Base-by-base conservation (phyloP, 2,329 filamentous ascomycete species). In the Talaromyces sp. region DNA sequence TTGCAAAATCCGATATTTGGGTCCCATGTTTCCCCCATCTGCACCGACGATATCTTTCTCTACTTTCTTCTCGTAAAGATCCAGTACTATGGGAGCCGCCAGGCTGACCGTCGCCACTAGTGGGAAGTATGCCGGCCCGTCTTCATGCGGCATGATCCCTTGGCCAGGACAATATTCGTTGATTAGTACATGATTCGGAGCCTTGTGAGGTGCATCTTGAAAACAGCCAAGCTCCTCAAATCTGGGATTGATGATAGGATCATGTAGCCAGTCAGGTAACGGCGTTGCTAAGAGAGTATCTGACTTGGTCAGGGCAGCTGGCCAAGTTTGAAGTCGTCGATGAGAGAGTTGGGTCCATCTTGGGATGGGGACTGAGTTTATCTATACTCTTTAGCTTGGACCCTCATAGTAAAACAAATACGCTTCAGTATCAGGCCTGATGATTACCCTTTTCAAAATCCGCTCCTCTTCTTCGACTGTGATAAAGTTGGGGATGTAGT, bases 131-230 rank as follows among this genome's bases (percentile, higher is more conserved):
- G 94, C 92, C 9, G 86, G 81, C 1, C 94, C 95, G 76, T 99
- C 94, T 82, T 97, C 95, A 76, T 98, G 94, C 56, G 93, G 89
- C 91, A 97, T 96, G 69, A 98, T 98, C n/a, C 94, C 94, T 68
- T 97, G 87, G 1, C 91, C 92, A 0, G 91, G 87, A 1, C 84
- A 84, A 76, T 98, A 99, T 76, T 97, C 93, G 73, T 99, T 99
- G 70, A 98, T 88, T 43, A 98, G 83, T 54, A 96, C 92, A 78
- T 98, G 95, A 72, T 98, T 99, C 2, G 94, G 92, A 3, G 82
- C 83, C 19, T 81, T 72, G 73, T 98, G 93, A 5, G 91, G 91
- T 60, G 93, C 91, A 22, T 82, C 74, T 2, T 75, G 67, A 72
- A 89, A 90, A 13, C 89, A 78, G 3, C 78, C 78, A 0, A 85